These are phyloP conservation scores for Cyclotella kingstonii DNA, from an alignment of 108 stramenopile species.

Conservation along the genomic window DNA sequence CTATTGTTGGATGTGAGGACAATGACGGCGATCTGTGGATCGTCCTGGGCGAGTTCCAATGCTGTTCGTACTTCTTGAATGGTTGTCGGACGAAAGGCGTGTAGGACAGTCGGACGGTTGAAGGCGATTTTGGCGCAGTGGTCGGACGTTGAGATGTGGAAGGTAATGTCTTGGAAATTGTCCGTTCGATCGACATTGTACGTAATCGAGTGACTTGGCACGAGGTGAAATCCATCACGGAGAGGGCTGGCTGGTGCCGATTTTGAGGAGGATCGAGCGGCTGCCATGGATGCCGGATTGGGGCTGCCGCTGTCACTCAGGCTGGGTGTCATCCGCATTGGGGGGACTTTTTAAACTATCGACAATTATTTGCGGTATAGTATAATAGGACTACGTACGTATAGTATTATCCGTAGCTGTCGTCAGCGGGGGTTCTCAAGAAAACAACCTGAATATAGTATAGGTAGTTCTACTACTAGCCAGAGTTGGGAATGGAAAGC, in stretches of 20 bases:
- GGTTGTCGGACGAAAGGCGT: slow-evolving; percentile 93
- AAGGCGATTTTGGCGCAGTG: slow-evolving; percentile 80
- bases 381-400: too few relatives aligned
- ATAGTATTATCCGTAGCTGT: too few relatives aligned
- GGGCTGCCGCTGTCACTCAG: background rate
- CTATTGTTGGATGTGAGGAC: slow-evolving; percentile 66
- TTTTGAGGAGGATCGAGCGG: slow-evolving; percentile 66
- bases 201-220: slow-evolving; percentile 57
- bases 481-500: too few relatives aligned
- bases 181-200: slow-evolving; percentile 51
- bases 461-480: too few relatives aligned
- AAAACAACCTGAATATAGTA: too few relatives aligned
- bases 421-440: too few relatives aligned
- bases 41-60: slow-evolving; percentile 82
- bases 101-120: slow-evolving; percentile 81
- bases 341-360: too few relatives aligned
- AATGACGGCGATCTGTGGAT: slow-evolving; percentile 75
- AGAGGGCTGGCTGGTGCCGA: slow-evolving; percentile 68
- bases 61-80: slow-evolving; percentile 87
- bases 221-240: slow-evolving; percentile 82
- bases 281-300: slow-evolving; percentile 68
- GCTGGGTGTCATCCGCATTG: slow-evolving; percentile 2
- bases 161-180: slow-evolving; percentile 74
- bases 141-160: slow-evolving; percentile 66
- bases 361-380: too few relatives aligned